Base-by-base conservation (phyloP, 2,329 filamentous ascomycete genomes). In the Balansia obtecta region DNA sequence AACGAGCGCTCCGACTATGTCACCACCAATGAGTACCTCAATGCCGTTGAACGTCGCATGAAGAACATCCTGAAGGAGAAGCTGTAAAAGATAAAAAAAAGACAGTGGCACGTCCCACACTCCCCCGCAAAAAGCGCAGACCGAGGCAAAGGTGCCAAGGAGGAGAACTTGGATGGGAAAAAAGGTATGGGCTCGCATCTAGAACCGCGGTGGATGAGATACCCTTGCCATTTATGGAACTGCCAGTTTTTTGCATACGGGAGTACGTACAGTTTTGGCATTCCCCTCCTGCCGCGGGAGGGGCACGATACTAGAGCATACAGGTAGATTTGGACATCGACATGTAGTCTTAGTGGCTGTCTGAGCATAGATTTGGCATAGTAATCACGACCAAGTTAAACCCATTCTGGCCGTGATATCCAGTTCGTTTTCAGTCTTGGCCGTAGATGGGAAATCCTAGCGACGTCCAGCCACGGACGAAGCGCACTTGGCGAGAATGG, bases 21-120 rank as follows among this genome's bases (percentile, higher is more conserved):
- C 59, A 96, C 89, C 49, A 97, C 91, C 52, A 80, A 76, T 59
- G 86, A 95, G 74, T 98, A 97, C 74, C 73, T 98, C 64, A 80
- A 86, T 64, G 91, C 91, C 40, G 91, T 97, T 47, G 91, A 97
- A 82, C 83, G 81, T 71, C 77, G 89, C 63, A 77, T 98, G 73
- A 90, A 91, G 81, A 73, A 73, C 56, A 81, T 81, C 59, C 73
- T 95, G 61, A 86, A 85, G 75, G 76, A 83, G 71, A 89, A 88
- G 79, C 67, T 88, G 71, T 88, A 74, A 66, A 42, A 20, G 18
- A 7, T 88, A 74, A 66, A 20, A 20, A 18, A 1, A n/a, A 41
- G 18, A 11, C 7, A 27, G 30, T 9, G 16, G 4, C 46, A 15
- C 16, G 6, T 8, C 47, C 20, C 18, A 38, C 15, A 10, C 33